Percentiles rank a stretch among this genome's conserved stretches.
Conservation (phyloP, 2,329 filamentous ascomycete species). For the Fusarium devonianum region DNA sequence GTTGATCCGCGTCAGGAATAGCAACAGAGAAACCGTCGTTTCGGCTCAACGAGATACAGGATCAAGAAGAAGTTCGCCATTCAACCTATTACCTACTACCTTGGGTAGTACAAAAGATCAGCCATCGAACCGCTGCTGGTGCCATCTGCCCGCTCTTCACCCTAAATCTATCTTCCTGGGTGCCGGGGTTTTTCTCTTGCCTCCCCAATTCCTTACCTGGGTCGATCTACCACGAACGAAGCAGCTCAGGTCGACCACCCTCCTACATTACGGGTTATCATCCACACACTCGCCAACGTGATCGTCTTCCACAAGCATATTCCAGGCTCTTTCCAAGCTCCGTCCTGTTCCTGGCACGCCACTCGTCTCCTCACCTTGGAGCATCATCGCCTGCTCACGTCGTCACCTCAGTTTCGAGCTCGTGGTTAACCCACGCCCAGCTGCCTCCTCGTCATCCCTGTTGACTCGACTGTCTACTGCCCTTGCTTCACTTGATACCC, state of each 20-base stretch:
- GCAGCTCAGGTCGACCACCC: constrained; percentile 1
- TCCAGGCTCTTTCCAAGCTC: constrained; percentile 9
- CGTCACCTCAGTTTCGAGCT: constrained; percentile 31
- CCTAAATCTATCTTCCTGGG: no score
- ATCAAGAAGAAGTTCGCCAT: constrained; percentile 2
- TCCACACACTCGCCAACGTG: constrained; percentile 37
- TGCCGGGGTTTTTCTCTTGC: constrained; percentile 10
- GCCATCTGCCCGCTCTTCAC: constrained; percentile 2
- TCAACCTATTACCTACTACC: constrained; percentile 20
- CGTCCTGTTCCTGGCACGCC: constrained; percentile 31
- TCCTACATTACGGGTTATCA: constrained; percentile 24
- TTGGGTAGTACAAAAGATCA: constrained; percentile 9
- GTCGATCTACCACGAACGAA: constrained; percentile 5
- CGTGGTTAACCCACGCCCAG: constrained; percentile 34
- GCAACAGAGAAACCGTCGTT: constrained; percentile 5
- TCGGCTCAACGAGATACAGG: neutral
- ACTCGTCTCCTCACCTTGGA: constrained; percentile 42
- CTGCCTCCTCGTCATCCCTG: constrained; percentile 23
- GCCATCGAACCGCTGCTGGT: constrained; percentile 19
- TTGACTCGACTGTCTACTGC: constrained; percentile 8
- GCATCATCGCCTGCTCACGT: constrained; percentile 40
- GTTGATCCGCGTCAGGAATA: constrained; percentile 28
- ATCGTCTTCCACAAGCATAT: constrained; percentile 18
- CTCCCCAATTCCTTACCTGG: constrained; percentile 16
- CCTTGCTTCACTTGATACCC: constrained; percentile 27